Evolutionary conservation across 164 flowering plant genomes (phyloP), one percentile per base, ranked within the genome.

Genomic region (Paratinospora sagittata): DNA sequence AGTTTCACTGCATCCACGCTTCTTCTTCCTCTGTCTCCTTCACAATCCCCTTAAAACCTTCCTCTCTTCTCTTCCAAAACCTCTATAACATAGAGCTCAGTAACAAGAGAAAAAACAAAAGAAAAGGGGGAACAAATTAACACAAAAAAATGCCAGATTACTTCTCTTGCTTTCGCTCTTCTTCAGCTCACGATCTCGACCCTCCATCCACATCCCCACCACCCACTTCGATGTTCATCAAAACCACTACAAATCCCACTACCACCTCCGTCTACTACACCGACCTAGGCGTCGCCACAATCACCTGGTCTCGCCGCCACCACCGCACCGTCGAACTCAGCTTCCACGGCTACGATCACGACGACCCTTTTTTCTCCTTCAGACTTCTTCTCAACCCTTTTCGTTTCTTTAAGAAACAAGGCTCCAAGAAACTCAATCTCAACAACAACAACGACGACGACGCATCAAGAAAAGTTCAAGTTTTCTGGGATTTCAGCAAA

Each of bases 181-280:
- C 66, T 34, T 73, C 23, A 30, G 9, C 73, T 3, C 27, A 19
- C 61, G 71, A 24, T n/a, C 30, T 17, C 71, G 75, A 45, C 74
- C 73, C 11, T 79, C 78, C 2, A 78, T 82, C 7, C 61, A 76
- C 2, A 43, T 19, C 61, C 19, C 61, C 23, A 55, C 61, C 7
- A 55, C 61, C 21, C 61, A 30, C 2, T 30, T 21, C 23, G 2
- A 30, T 52, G 21, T 4, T 17, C 60, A 19, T n/a, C 24, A n/a
- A 55, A 0, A 21, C 12, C 57, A 68, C 85, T 91, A 43, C 84
- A 87, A 43, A 80, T 88, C 65, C 34, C 34, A 30, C 34, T 4
- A 81, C 89, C 64, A 89, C 96, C 27, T 83, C 77, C 72, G 73
- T 93, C 69, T 93, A 93, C 87, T 70, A 81, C 52, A 90, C 93